Base-by-base conservation (phyloP, 2,329 filamentous ascomycete genomes). In the Aureobasidium zeae region DNA sequence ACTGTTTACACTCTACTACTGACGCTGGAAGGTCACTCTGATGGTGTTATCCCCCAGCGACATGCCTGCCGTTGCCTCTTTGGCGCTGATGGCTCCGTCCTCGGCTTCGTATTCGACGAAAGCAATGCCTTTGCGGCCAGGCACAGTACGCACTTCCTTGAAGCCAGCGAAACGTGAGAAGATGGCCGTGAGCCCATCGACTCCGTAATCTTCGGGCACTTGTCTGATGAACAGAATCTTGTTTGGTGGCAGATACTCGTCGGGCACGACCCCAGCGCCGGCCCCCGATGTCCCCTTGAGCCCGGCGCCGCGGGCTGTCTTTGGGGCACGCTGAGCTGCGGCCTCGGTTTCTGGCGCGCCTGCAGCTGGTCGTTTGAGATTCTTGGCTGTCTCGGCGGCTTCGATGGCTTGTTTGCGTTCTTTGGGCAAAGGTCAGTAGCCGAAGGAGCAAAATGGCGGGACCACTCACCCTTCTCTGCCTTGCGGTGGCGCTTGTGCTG, bases 91-190 rank as follows among this genome's bases (percentile, higher is more conserved):
- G 20, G 91, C 88, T 30, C 86, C 87, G 35, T 81, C 74, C 67
- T 96, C 87, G 52, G 77, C 80, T 57, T 94, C 86, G 67, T 96
- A 98, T 64, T 98, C 91, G 48, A 95, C 86, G 63, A 98, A 98
- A 1, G 87, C 91, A 62, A 98, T 88, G 3, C 86, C 86, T 51
- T 78, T 81, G 39, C 89, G 73, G 21, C 86, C 84, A 5, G 89
- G 88, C 33, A 96, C 89, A 60, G 86, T 66, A 57, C 91, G 79
- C 33, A 95, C 85, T 68, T 98, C 91, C 60, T 82, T 83, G 71
- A 98, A 95, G 19, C 89, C 89, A 50, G 94, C 85, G 67, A 93
- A 98, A 36, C 83, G 80, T 38, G 79, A 78, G 66, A 96, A 98
- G 49, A 96, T 79, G 22, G 74, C 72, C 0, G 79, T 82, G 44